Evolutionary conservation across 148 eudicot species (phyloP), one percentile per base, ranked within the genome.

Genomic region (Cornus controversa): DNA sequence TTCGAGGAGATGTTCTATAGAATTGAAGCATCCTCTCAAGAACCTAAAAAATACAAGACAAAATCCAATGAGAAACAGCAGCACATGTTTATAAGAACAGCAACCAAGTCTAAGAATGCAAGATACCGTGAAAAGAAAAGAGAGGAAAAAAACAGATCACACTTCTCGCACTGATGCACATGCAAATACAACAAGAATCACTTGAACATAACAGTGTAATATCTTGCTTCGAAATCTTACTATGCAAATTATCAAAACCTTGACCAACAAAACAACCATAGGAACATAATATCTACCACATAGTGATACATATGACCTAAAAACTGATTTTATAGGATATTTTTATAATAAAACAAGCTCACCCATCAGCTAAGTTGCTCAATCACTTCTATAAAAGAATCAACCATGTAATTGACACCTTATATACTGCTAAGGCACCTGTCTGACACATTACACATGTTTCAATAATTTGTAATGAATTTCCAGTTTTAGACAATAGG

Each of bases 21-120:
- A 80, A 81, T 72, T 75, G 70, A 72, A 91, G 83, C 97, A 96
- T 93, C 86, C 84, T 89, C 34, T 85, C 85, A 66, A 96, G 81
- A 69, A 91, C 93, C 99, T 96, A 84, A 74, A 80, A 40, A 26
- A 47, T 24, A 70, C 75, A 83, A 70, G 66, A 76, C 72, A 25
- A 71, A 70, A 64, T 20, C 65, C 53, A 42, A 10, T 42, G 65
- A 63, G 62, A 72, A 31, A 10, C 71, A 65, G 45, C 45, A 78
- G 28, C 53, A 42, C 15, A 67, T 11, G 31, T 23, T 8, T 26
- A 36, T n/a, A 20, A 24, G 18, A 67, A 28, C 75, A 53, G 69
- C 9, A 40, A 40, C 45, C 45, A 40, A 7, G 6, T 4, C 45
- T 8, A 40, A 7, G 6, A 7, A 40, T 9, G 45, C 45, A 31